Conservation (phyloP, 768 basidiomycete species). For the Daedalea quercina region DNA sequence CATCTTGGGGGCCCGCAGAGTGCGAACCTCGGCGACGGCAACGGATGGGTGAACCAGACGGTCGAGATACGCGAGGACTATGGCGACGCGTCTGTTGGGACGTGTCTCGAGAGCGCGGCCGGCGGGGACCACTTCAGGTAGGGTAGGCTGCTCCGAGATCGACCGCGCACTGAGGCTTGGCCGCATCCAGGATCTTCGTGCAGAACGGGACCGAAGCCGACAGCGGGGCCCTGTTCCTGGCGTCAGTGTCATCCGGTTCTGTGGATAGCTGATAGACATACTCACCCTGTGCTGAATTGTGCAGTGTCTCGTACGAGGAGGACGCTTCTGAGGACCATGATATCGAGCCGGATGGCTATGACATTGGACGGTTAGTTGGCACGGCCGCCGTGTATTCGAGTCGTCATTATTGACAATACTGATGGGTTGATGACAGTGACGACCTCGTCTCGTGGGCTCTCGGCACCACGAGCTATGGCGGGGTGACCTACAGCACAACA, state of each 20-base stretch:
- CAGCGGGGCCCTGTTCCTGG: constrained; percentile 29
- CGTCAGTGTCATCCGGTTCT: constrained; percentile 20
- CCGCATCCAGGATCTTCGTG: constrained; percentile 17
- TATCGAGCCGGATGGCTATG: constrained; percentile 24
- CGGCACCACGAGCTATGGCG: constrained; percentile 32
- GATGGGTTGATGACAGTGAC: constrained; percentile 25
- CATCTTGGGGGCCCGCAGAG: constrained; percentile 31
- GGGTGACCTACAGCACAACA: constrained; percentile 40
- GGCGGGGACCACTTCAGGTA: constrained; percentile 45
- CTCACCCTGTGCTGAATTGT: not conserved
- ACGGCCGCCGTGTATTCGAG: too few species aligned
- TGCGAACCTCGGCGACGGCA: constrained; percentile 43
- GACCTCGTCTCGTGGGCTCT: constrained; percentile 30
- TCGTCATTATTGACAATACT: too few species aligned
- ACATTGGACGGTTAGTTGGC: constrained; percentile 25
- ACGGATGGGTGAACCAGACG: constrained; percentile 37
- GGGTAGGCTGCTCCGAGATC: not conserved
- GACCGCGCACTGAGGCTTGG: not conserved
- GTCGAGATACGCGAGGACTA: constrained; percentile 40
- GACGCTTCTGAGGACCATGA: constrained; percentile 16
- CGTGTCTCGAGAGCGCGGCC: constrained; percentile 33
- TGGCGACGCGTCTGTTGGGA: constrained; percentile 28
- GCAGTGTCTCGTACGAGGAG: constrained; percentile 22
- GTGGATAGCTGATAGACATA: not conserved
- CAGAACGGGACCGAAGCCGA: constrained; percentile 25